Base-by-base conservation (phyloP, 2,329 filamentous ascomycete species). In the Trichoderma semiorbis region DNA sequence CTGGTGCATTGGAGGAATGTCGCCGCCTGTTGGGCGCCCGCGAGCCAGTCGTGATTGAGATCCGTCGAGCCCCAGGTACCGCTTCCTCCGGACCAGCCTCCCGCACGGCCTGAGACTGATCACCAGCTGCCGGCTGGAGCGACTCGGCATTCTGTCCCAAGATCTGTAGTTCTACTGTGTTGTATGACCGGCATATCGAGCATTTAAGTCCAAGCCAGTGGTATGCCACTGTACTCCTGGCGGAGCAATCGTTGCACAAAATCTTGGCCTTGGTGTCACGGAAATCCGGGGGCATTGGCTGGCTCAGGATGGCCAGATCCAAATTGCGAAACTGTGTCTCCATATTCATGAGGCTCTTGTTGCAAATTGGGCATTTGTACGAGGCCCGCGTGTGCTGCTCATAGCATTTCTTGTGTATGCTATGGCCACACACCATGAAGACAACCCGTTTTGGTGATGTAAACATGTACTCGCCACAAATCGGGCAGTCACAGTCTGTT, bases 161-260 rank as follows among this genome's bases (percentile, higher is more conserved):
- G 50, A 92, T 88, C 71, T 88, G 88, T 30, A 92, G 80, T 76
- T 92, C 88, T 18, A 87, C 88, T 0, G 91, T 93, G 77, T 93
- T 93, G 77, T 92, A 93, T 3, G 90, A 92, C 55, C 86, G 84
- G 77, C 91, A 93, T 43, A 91, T 89, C 16, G 87, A 90, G 79
- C 96, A 99, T 81, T 97, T 97, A 60, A 97, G 85, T 0, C 96
- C 96, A 5, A 98, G 85, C 94, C 96, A 99, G 81, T 99, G 96
- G 79, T 97, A 99, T 34, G 89, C 88, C 26, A 96, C 94, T 26
- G 92, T 92, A 73, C 92, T 95, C 79, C 94, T 95, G 14, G 93
- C 92, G 60, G 91, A 93, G 82, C 96, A 99, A 82, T 99, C 96
- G 79, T 99, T 98, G 82, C 96, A 99, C 73, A 95, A 89, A 64